Conservation (phyloP, 2,329 filamentous ascomycete genomes). For the Sclerotinia glacialis region DNA sequence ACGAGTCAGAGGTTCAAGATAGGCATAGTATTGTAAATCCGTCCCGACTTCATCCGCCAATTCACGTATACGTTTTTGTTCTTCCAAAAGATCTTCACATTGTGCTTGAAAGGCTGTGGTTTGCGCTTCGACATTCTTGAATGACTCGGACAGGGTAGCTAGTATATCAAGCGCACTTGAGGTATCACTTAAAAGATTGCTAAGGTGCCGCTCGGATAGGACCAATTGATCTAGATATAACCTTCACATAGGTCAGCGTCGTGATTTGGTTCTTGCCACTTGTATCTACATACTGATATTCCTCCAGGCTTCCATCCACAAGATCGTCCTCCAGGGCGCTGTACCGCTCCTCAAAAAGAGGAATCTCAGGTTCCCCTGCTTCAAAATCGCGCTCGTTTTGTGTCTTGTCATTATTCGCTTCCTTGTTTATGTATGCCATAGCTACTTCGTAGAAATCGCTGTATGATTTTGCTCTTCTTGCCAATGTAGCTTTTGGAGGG, state of each 20-base stretch:
- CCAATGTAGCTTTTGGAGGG: constrained; percentile 64
- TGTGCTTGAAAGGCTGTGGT: constrained; percentile 91
- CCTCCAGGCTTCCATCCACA: constrained; percentile 76
- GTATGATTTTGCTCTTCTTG: constrained; percentile 71
- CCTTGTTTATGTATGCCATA: constrained; percentile 53
- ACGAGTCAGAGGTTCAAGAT: constrained; percentile 85
- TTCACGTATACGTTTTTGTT: constrained; percentile 74
- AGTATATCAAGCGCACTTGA: constrained; percentile 72
- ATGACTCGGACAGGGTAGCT: constrained; percentile 77
- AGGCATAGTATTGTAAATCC: constrained; percentile 92
- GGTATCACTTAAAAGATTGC: constrained; percentile 73
- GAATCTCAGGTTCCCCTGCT: constrained; percentile 48
- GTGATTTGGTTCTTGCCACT: background rate
- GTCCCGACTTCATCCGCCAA: constrained; percentile 82
- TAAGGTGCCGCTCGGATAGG: constrained; percentile 77
- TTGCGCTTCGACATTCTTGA: constrained; percentile 82
- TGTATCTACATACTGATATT: constrained; percentile 67
- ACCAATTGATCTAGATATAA: constrained; percentile 78
- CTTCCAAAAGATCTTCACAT: constrained; percentile 81
- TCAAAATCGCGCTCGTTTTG: constrained; percentile 35
- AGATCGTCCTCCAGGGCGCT: constrained; percentile 61
- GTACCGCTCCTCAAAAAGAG: constrained; percentile 56
- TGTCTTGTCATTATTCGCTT: constrained; percentile 39
- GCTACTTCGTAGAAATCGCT: constrained; percentile 71
- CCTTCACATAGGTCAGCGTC: constrained; percentile 42